A percentile compares a stretch with the other conserved stretches of the same genome.
These are phyloP conservation scores for Leishmania tarentolae DNA, from an alignment of 208 protist genomes.

Conservation along the genomic window DNA sequence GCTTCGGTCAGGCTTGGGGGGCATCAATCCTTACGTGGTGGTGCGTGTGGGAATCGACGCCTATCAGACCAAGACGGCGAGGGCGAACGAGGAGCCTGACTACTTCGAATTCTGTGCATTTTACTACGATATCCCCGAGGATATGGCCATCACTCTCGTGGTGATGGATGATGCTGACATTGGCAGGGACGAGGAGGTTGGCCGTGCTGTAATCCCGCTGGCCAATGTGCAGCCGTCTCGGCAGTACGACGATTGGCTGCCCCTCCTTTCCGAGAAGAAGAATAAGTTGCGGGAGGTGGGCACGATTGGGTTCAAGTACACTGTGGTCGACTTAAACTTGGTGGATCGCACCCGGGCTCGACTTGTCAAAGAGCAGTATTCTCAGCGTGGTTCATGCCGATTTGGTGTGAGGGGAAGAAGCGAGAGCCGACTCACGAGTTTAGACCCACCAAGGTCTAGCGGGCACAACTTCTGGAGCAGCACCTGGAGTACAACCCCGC, in stretches of 20 bases:
- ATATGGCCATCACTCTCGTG: constrained; percentile 56
- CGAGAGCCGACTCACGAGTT: neutral
- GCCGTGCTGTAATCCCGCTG: constrained; percentile 62
- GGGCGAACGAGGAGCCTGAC: constrained; percentile 70
- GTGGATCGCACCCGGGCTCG: constrained; percentile 54
- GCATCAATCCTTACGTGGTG: constrained; percentile 76
- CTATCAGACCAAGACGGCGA: constrained; percentile 71
- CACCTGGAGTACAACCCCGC: neutral
- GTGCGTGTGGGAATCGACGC: constrained; percentile 69
- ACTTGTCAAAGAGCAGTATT: constrained; percentile 31
- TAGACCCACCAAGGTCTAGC: neutral
- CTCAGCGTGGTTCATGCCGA: neutral
- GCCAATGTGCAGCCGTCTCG: constrained; percentile 35
- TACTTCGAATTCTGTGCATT: constrained; percentile 89
- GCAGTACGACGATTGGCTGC: constrained; percentile 76
- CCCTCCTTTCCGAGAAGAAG: constrained; percentile 37
- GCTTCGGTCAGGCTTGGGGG: constrained; percentile 50
- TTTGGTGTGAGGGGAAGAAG: constrained; percentile 11
- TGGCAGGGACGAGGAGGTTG: constrained; percentile 63
- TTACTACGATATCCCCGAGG: constrained; percentile 48
- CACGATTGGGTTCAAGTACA: constrained; percentile 80
- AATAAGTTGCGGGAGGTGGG: constrained; percentile 42
- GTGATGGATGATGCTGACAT: constrained; percentile 84
- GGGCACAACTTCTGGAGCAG: neutral
- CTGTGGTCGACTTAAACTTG: constrained; percentile 64